phyloP scores from a whole-genome alignment of 2,329 filamentous ascomycete species.

The Thielaviopsis ethacetica region DNA sequence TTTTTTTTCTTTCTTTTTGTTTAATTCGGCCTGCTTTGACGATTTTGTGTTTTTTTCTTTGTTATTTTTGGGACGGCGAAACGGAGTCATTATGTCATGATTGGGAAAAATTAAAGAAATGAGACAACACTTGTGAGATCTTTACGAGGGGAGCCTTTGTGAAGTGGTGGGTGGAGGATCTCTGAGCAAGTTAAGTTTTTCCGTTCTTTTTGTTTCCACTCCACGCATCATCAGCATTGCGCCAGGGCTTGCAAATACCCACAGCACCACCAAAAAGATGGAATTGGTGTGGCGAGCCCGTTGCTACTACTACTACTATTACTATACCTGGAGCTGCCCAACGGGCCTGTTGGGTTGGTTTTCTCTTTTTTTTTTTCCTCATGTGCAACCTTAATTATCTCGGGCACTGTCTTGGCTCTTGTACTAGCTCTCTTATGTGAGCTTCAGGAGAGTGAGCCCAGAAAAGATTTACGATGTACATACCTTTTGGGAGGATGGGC shows the following conservation, averaged over 20 bases:
- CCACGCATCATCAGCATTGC: neutral
- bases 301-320: neutral
- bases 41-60: constrained; percentile 2
- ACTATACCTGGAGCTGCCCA: neutral
- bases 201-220: neutral
- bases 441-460: too few species aligned
- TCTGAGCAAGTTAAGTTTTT: too few species aligned
- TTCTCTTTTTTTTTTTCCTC: neutral
- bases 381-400: neutral
- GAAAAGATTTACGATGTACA: neutral
- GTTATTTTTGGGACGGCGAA: constrained; percentile 3
- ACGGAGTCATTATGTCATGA: constrained; percentile 2
- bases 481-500: neutral
- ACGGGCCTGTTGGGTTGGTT: neutral
- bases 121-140: neutral
- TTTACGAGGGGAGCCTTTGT: too few species aligned
- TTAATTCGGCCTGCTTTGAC: neutral
- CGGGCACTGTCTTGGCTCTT: neutral
- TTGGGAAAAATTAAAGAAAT: neutral
- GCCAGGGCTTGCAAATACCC: neutral
- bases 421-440: too few species aligned
- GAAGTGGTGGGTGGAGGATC: neutral
- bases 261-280: neutral
- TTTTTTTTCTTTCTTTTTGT: neutral
- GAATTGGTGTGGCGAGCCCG: neutral